These are phyloP conservation scores for Cryptosporidium bovis DNA, from an alignment of 169 alveolate genomes.

Conservation along the genomic window DNA sequence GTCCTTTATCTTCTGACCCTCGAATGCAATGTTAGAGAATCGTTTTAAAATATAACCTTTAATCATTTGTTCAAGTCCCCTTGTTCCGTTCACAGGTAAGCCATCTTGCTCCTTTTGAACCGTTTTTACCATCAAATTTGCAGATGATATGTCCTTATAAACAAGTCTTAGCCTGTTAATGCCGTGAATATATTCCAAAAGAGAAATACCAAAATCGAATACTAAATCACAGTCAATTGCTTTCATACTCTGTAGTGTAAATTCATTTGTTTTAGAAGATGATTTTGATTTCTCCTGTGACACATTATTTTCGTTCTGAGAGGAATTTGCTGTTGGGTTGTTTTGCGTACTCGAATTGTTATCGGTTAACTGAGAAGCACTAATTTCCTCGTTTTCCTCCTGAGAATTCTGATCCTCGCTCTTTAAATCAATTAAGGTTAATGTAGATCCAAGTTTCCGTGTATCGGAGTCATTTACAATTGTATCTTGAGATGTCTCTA, in stretches of 20 bases:
- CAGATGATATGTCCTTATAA: conserved; percentile 49
- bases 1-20: conserved; percentile 64
- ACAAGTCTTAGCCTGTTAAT: conserved; percentile 63
- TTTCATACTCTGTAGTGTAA: conserved; percentile 14
- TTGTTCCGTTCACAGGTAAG: conserved; percentile 62
- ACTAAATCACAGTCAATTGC: conserved; percentile 57
- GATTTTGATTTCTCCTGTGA: background rate
- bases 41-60: conserved; percentile 44
- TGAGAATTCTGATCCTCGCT: background rate
- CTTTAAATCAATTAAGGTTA: background rate
- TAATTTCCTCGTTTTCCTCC: background rate
- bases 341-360: background rate
- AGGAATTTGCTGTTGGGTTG: background rate
- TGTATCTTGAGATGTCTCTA: background rate
- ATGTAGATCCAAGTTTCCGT: background rate
- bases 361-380: background rate
- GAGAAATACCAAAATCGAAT: conserved; percentile 49
- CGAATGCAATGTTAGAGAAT: conserved; percentile 9
- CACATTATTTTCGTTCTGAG: background rate
- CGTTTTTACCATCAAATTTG: conserved; percentile 44
- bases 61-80: conserved; percentile 62
- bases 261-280: background rate
- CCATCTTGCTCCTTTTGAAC: conserved; percentile 60
- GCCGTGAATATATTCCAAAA: conserved; percentile 63
- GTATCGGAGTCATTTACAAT: background rate